Conservation (phyloP, 1,284 basidiomycete genomes). For the Boletus austroedulis region DNA sequence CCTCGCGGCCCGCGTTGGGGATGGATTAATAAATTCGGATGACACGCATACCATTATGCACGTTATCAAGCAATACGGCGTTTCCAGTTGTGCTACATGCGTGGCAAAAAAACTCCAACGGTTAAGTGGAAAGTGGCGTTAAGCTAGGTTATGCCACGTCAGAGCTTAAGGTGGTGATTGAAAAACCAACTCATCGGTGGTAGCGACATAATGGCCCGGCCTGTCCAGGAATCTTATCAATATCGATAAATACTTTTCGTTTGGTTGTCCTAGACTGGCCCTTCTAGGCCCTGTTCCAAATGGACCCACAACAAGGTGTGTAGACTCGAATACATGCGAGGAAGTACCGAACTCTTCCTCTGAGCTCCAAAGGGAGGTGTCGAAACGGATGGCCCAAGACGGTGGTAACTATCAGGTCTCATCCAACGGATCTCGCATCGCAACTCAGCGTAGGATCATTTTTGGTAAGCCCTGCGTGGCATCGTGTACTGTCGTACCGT, state of each 20-base stretch:
- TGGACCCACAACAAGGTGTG: too few species aligned
- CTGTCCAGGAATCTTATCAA: background rate
- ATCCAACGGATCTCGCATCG: background rate
- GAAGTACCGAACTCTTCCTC: too few species aligned
- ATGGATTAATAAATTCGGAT: background rate
- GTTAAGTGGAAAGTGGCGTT: background rate
- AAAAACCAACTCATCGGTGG: background rate
- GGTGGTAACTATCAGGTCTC: background rate
- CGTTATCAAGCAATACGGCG: background rate
- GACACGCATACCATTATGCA: background rate
- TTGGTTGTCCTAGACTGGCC: background rate
- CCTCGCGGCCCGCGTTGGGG: background rate
- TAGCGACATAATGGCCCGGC: background rate
- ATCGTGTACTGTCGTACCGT: background rate
- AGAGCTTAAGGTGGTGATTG: background rate
- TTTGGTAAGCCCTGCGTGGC: background rate
- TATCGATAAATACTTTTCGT: too few species aligned
- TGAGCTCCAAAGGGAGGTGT: background rate
- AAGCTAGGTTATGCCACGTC: background rate
- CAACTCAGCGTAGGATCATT: background rate
- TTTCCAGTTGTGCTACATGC: background rate
- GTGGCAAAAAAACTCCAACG: background rate
- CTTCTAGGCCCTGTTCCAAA: background rate
- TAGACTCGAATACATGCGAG: too few species aligned
- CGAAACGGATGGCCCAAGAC: background rate